Base-by-base conservation (phyloP, 2,329 filamentous ascomycete species). In the Dactylellina drechsleri region DNA sequence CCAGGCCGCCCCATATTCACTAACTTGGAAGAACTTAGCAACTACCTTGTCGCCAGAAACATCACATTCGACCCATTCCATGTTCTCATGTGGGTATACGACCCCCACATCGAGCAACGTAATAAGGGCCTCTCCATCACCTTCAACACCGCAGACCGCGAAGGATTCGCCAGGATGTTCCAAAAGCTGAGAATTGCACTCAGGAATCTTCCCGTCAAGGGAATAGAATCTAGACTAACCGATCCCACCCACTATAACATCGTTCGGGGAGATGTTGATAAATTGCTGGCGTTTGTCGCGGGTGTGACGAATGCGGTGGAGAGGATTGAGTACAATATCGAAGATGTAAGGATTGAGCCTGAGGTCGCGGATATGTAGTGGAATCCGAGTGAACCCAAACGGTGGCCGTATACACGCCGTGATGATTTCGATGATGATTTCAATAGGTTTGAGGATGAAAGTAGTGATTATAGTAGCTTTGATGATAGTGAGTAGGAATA, bases 11-110 rank as follows among this genome's bases (percentile, higher is more conserved):
- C 53, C 1, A 28, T 60, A 2, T 67, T 52, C 16, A 5, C 43
- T 18, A 53, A 45, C 3, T 54, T 67, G 10, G 54, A 67, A 60
- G 54, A 67, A 16, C 53, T 67, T 12, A 59, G 53, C 53, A 58
- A 59, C 15, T 47, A 59, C 28, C 16, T 60, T 13, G 13, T 18
- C 15, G 15, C 26, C 1, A 28, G 23, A 52, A 53, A 53, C 7
- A n/a, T 60, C 15, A 57, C 40, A 15, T 23, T 20, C 47, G 31
- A n/a, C 18, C 50, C 26, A 16, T 26, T 60, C 5, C 23, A 6
- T 1, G 18, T 59, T 26, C 18, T 43, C 20, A 8, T 67, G 6
- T 67, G 45, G 43, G 7, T 60, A 12, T 67, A 59, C 47, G 56
- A 57, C 54, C 43, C 20, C 0, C 5, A 18, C 6, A 53, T 67